Conservation (phyloP, 2,329 filamentous ascomycete species). For the Cytospora schulzeri region DNA sequence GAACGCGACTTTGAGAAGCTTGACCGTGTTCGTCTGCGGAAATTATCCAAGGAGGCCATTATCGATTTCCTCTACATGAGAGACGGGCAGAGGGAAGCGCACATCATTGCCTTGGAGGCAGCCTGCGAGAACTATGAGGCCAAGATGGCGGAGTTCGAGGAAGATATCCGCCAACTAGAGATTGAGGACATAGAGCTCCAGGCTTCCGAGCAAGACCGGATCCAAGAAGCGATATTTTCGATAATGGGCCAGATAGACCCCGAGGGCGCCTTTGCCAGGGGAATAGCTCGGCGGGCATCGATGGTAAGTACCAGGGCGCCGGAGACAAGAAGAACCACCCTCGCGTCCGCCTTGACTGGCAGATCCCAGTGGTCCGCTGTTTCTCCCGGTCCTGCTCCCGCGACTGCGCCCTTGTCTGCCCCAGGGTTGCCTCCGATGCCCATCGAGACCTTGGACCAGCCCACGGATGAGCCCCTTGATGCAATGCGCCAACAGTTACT, state of each 20-base stretch:
- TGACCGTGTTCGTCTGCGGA: background rate
- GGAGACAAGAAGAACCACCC: background rate
- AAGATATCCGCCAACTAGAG: background rate
- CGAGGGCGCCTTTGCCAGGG: background rate
- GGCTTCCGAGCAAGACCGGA: background rate
- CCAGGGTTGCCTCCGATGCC: background rate
- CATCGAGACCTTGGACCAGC: background rate
- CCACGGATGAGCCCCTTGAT: background rate
- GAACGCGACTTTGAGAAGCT: background rate
- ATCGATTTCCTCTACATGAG: background rate
- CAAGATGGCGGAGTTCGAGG: background rate
- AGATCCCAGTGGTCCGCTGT: background rate
- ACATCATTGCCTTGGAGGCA: background rate
- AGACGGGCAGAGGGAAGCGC: background rate
- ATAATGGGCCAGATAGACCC: background rate
- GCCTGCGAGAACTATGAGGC: background rate
- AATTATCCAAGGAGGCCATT: background rate
- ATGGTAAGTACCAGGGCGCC: background rate
- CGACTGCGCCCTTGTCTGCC: background rate
- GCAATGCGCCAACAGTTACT: background rate
- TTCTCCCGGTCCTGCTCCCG: background rate
- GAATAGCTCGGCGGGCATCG: background rate
- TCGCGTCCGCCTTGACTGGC: background rate
- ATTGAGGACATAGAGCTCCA: background rate
- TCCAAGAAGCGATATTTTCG: background rate